Evolutionary conservation across 345 rosid genomes (phyloP), one percentile per base, ranked within the genome.

Genomic region (Moringa oleifera): DNA sequence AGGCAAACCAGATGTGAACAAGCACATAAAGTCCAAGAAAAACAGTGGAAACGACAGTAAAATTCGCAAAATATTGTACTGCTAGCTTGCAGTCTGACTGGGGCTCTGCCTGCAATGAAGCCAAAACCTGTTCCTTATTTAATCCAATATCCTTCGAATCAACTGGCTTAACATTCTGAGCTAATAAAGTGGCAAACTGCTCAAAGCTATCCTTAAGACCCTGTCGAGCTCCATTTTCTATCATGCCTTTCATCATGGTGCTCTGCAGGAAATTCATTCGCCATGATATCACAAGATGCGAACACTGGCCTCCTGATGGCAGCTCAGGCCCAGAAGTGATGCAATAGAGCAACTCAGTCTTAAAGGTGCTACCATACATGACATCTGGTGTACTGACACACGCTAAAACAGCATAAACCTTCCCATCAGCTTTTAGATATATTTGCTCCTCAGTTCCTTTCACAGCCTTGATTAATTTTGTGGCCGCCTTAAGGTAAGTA

Each of bases 201-300:
- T 85, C 98, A 53, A 75, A 90, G 65, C 82, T 90, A 20, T 93
- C 97, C 80, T 76, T 93, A 47, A 93, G 55, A 70, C 96, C 98
- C 70, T 77, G 83, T 18, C 94, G 79, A 41, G 96, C 92, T 55
- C 97, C 98, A 68, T 82, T 88, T 72, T 93, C 97, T 70, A 90
- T 93, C 96, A 93, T 88, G 36, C 97, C 77, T 81, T 73, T 88
- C 91, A 93, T 90, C 92, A 88, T 90, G 37, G 96, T 83, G 75
- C 89, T 86, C 80, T 93, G 98, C 68, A 88, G 66, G 71, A 90
- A 93, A 73, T 90, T 93, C 78, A 82, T 72, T 46, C 91, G 71
- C 98, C 97, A 94, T 0, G 99, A 94, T 64, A 94, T 63, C n/a
- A 82, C 86, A 73, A 93, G 73, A 68, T 77, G 84, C 12, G 97